Percentiles rank a stretch among this genome's conserved stretches.
Conservation (phyloP, 73 alveolate genomes). For the Uronychia setigera region DNA sequence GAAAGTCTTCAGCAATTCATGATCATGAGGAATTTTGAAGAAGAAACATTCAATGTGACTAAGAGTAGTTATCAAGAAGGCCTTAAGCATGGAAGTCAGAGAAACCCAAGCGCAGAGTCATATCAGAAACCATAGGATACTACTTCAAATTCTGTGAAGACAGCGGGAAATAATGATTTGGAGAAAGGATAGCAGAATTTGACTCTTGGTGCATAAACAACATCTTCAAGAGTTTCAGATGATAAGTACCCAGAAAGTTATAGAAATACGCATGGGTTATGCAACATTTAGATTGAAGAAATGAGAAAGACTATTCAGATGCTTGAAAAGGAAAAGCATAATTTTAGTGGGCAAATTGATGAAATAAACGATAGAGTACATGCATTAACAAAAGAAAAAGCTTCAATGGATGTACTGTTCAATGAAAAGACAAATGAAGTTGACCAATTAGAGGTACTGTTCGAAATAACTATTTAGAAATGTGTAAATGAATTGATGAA, state of each 20-base stretch:
- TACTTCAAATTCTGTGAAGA: too few relatives aligned
- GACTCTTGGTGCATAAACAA: background rate
- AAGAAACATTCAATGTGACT: too few relatives aligned
- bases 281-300: background rate
- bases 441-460: background rate
- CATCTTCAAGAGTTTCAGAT: background rate
- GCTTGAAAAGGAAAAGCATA: background rate
- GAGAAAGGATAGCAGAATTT: background rate
- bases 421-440: background rate
- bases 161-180: background rate
- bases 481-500: too few relatives aligned
- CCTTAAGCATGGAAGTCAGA: too few relatives aligned
- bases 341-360: background rate
- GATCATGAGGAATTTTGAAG: too few relatives aligned
- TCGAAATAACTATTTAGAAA: too few relatives aligned
- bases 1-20: too few relatives aligned
- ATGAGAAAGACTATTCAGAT: background rate
- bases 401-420: background rate
- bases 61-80: too few relatives aligned
- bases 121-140: too few relatives aligned
- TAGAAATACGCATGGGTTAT: background rate
- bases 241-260: background rate
- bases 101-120: too few relatives aligned
- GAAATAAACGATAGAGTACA: background rate
- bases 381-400: background rate